Evolutionary conservation across 495 filamentous ascomycete species (phyloP).

Genomic region (Aspergillus sclerotioniger): DNA sequence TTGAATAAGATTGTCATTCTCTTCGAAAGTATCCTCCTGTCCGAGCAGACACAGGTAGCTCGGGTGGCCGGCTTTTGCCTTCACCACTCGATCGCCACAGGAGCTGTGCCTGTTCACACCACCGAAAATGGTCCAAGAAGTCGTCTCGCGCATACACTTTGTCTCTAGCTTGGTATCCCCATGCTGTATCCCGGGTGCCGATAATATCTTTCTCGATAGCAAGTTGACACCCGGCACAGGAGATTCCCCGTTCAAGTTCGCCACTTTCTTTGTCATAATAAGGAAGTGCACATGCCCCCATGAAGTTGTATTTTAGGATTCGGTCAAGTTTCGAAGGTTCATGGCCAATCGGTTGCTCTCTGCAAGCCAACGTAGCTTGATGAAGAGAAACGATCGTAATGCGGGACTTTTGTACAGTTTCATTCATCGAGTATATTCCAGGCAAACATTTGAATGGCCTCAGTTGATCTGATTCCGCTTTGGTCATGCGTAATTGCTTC

Average conservation of each 20-base stretch:
- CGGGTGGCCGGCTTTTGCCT: constrained; percentile 28
- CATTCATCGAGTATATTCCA: constrained; percentile 34
- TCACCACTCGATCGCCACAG: constrained; percentile 33
- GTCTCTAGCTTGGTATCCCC: constrained; percentile 27
- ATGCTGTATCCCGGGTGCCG: constrained; percentile 22
- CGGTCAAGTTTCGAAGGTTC: constrained; percentile 18
- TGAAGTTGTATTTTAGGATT: constrained; percentile 34
- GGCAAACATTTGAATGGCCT: constrained; percentile 33
- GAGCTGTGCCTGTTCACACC: constrained; percentile 44
- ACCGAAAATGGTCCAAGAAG: constrained; percentile 40
- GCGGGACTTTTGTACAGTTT: constrained; percentile 26
- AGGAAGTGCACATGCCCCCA: constrained; percentile 37
- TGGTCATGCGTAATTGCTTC: constrained; percentile 32
- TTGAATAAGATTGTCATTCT: constrained; percentile 14
- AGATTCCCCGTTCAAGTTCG: constrained; percentile 33
- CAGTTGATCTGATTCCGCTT: constrained; percentile 25
- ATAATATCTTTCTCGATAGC: constrained; percentile 34
- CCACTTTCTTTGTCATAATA: constrained; percentile 38
- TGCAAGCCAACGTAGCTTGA: constrained; percentile 26
- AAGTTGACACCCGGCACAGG: constrained; percentile 42
- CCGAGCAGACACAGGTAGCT: constrained; percentile 23
- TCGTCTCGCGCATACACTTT: constrained; percentile 15
- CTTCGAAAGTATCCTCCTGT: constrained; percentile 24
- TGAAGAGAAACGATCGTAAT: constrained; percentile 32
- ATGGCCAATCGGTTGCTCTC: constrained; percentile 18